Evolutionary conservation across 768 basidiomycete genomes (phyloP), one percentile per base, ranked within the genome.

Genomic region (Boletus insuetus): DNA sequence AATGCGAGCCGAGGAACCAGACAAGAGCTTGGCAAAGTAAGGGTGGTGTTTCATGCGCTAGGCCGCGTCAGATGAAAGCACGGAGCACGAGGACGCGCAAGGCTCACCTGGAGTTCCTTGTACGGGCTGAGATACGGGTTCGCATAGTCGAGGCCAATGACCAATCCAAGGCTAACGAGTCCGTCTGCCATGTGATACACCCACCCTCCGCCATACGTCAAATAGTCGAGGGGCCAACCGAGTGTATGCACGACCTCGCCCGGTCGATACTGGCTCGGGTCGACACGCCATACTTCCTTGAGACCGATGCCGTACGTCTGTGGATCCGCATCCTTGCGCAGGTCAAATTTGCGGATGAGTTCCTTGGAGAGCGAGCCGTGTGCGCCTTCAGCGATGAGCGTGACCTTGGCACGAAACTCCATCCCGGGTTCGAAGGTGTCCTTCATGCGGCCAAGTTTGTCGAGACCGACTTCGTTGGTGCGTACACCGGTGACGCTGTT

Each of bases 1-100:
- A 17, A 99, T 77, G 50, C 96, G 86, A 53, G 85, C 82, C 6
- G 78, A 75, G 31, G 82, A 79, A 12, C 86, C 86, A 22, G 85
- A 82, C 7, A 98, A 82, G 9, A 98, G 82, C n/a, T 82, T 74
- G 20, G 84, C 76, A 73, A 94, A 92, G 71, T 92, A 89, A 0
- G 96, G 94, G 66, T 99, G 97, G 67, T 97, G 96, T 74, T 99
- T 99, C 87, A 98, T 89, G 44, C 89, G 79, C 85, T 88, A 60
- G 31, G 40, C 24, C 26, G 20, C 56, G 35, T 69, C 31, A 51
- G 60, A 42, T 31, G 4, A 26, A 24, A 24, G 34, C 19, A 20
- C 14, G 29, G 26, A 14, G 46, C 49, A 29, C 14, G 41, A 46
- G 20, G 53, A 22, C 2, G 46, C 3, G 37, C 13, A 53, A 31